Base-by-base conservation (phyloP, 371 early-diverging fungal genomes). In the Haplosporangium sp. region DNA sequence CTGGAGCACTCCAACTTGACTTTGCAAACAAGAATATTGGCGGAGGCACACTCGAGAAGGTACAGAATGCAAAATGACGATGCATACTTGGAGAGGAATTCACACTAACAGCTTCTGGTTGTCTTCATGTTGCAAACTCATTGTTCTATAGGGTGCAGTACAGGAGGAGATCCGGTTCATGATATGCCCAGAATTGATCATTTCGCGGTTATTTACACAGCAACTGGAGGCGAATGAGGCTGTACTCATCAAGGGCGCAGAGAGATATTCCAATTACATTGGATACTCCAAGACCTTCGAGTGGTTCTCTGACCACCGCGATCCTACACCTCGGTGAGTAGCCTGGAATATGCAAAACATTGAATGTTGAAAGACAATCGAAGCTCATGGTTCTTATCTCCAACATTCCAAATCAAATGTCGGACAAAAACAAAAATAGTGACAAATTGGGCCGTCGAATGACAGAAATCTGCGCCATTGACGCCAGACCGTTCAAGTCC, bases 81-180 rank as follows among this genome's bases (percentile, higher is more conserved):
- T 29, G 29, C 29, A 4, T 29, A 29, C 29, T 29, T 29, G 29
- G 2, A 29, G 29, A 4, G 4, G 29, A 29, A 29, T 29, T 29
- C 29, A 29, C 2, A 29, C 29, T 29, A 29, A 29, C 4, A 29
- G 4, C 29, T 2, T 29, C 29, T 4, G 4, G 4, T 29, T 29
- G 4, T 29, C 29, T 29, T 29, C 29, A 29, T 29, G 29, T 29
- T 29, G 29, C 29, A 29, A 29, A 1, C 29, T 23, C 36, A 20
- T 42, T 48, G 7, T 46, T 66, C 7, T 65, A 46, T 59, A 86
- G 85, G 87, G 87, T 12, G 85, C 86, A 16, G 89, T 89, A 1
- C 89, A 89, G 54, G 89, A 89, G 64, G 89, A 88, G 60, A 87
- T 89, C 59, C 81, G 79, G 36, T 89, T 89, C 67, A 81, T 86